These are phyloP conservation scores for Micractinium conductrix DNA, from an alignment of 139 green algal species.

Conservation along the genomic window DNA sequence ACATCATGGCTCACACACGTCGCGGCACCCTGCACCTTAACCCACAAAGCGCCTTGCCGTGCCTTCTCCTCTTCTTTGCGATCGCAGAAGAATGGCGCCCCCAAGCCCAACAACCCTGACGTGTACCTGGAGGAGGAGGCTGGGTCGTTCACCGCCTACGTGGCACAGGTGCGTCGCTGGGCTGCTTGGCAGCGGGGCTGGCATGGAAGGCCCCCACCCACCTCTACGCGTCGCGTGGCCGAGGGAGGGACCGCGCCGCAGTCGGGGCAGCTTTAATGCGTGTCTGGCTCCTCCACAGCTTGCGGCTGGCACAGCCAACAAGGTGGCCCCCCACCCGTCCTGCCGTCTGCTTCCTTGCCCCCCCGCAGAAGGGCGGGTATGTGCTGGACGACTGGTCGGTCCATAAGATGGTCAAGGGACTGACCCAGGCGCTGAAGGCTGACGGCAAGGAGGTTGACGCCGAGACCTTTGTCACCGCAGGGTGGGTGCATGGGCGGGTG, in stretches of 20 bases:
- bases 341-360: neutral
- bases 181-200: too few relatives aligned
- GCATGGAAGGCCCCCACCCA: too few relatives aligned
- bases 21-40: neutral
- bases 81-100: conserved; percentile 53
- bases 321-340: neutral
- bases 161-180: conserved; percentile 49
- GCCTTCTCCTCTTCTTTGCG: conserved; percentile 3
- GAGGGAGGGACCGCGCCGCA: too few relatives aligned
- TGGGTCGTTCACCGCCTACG: conserved; percentile 56
- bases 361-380: conserved; percentile 54
- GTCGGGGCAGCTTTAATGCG: too few relatives aligned
- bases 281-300: neutral
- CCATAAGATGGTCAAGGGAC: conserved; percentile 33
- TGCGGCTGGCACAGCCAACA: neutral
- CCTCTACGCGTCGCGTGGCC: too few relatives aligned
- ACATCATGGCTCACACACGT: too few relatives aligned
- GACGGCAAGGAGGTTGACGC: conserved; percentile 24
- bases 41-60: too few relatives aligned
- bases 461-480: conserved; percentile 30
- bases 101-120: conserved; percentile 54
- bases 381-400: conserved; percentile 51
- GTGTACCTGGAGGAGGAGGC: conserved; percentile 55
- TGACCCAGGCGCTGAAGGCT: conserved; percentile 32
- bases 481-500: too few relatives aligned